Conservation (phyloP, 768 basidiomycete genomes). For the Hericium rajendrae region DNA sequence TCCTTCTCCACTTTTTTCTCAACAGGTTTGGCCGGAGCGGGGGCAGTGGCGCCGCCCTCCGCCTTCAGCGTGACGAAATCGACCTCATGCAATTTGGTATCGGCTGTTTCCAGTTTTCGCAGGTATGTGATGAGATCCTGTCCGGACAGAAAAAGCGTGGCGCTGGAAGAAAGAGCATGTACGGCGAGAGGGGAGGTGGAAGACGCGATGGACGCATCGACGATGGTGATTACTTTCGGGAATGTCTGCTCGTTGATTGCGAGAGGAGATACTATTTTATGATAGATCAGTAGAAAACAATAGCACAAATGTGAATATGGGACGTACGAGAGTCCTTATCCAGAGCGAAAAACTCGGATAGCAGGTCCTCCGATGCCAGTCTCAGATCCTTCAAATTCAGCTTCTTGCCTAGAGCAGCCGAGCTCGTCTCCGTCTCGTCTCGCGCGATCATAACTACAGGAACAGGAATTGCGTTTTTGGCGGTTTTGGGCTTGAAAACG, state of each 20-base stretch:
- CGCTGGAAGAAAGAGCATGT: slow-evolving; percentile 59
- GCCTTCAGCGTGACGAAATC: slow-evolving; percentile 59
- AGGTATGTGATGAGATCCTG: slow-evolving; percentile 67
- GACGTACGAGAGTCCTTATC: slow-evolving; percentile 81
- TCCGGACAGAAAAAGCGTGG: slow-evolving; percentile 74
- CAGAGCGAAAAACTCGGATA: slow-evolving; percentile 74
- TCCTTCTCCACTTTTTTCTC: slow-evolving; percentile 43
- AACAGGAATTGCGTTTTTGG: slow-evolving; percentile 76
- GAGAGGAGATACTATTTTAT: slow-evolving; percentile 63
- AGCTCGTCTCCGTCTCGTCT: slow-evolving; percentile 78
- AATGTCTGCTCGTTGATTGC: slow-evolving; percentile 58
- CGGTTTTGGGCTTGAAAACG: slow-evolving; percentile 93
- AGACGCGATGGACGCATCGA: slow-evolving; percentile 72
- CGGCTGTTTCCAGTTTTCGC: slow-evolving; percentile 56
- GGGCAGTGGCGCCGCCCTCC: slow-evolving; percentile 28
- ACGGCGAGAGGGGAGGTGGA: slow-evolving; percentile 64
- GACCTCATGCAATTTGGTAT: slow-evolving; percentile 56
- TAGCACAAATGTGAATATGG: neutral
- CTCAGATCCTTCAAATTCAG: slow-evolving; percentile 82
- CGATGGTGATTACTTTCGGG: slow-evolving; percentile 60
- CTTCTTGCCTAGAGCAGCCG: slow-evolving; percentile 67
- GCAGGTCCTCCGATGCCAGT: slow-evolving; percentile 76
- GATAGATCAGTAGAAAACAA: slow-evolving; percentile 1
- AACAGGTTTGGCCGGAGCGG: slow-evolving; percentile 25
- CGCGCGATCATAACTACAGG: slow-evolving; percentile 83